Evolutionary conservation across 768 basidiomycete species (phyloP), one percentile per base, ranked within the genome.

Genomic region (Macrocybe gigantea): DNA sequence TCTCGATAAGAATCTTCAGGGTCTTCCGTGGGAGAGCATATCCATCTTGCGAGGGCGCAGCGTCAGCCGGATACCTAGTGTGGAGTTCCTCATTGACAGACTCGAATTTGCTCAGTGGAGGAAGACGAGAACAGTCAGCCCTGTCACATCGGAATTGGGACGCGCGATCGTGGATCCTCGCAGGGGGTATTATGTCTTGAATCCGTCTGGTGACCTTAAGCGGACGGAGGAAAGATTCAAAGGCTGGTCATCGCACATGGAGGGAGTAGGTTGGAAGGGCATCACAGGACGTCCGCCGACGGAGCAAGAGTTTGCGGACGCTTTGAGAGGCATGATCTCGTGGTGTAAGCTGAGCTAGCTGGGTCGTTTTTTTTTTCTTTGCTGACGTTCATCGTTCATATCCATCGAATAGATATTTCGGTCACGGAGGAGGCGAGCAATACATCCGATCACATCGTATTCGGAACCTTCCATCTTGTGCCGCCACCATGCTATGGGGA

Each of bases 401-500:
- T 22, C 4, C 22, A 29, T 38, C 14, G 45, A 13, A 15, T 54
- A 98, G 95, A 8, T 99, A 97, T 65, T 96, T 98, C 59, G 96
- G 96, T 10, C 96, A 99, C 57, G 93, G 93, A 2, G 94, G 94
- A 6, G 94, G 82, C 1, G 94, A 97, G 60, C 95, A 98, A 56
- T 99, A 95, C 58, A 75, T 90, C 6, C 85, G 90, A 2, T 90
- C 93, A 2, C 85, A 89, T 62, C 88, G 85, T 57, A 80, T 99
- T 45, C 77, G 90, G 6, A 78, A 85, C 50, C 72, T 98, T 33
- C 77, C 79, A 1, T 74, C 76, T n/a, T 98, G 96, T 61, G 94
- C 96, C 6, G 85, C 86, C 10, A 88, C 89, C 1, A 93, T 98
- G 91, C 77, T 99, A 3, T 99, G 95, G 96, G 96, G 96, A 1